A percentile compares a stretch with the other conserved stretches of the same genome.
Evolutionary conservation across 2,329 filamentous ascomycete species (phyloP).

Genomic region (Fusarium secorum): DNA sequence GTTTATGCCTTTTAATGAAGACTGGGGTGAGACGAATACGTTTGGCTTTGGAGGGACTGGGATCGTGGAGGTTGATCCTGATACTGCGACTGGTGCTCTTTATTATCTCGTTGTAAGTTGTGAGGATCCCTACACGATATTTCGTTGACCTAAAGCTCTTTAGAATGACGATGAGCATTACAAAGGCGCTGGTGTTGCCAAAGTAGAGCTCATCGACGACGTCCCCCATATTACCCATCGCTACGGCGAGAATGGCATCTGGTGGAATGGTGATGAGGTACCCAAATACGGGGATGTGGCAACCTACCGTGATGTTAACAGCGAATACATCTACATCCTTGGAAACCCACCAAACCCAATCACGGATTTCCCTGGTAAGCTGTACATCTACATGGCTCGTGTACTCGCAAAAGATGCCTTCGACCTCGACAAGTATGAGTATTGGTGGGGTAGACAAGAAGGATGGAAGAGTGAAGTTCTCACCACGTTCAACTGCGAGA

Average conservation of each 20-base stretch:
- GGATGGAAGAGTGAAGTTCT: conserved; percentile 49
- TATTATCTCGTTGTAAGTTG: conserved; percentile 49
- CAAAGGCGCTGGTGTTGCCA: conserved; percentile 48
- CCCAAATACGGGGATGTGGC: conserved; percentile 51
- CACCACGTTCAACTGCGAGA: conserved; percentile 45
- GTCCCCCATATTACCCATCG: conserved; percentile 48
- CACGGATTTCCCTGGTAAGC: conserved; percentile 33
- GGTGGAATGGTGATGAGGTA: conserved; percentile 46
- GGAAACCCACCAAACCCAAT: conserved; percentile 49
- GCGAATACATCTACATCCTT: conserved; percentile 50
- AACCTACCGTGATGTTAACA: conserved; percentile 49
- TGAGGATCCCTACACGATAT: accelerated
- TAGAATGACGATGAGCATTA: conserved; percentile 47
- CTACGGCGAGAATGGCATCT: conserved; percentile 39
- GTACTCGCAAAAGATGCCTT: conserved; percentile 48
- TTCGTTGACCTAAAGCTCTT: accelerated
- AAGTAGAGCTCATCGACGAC: conserved; percentile 45
- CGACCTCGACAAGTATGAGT: conserved; percentile 49
- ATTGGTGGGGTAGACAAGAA: conserved; percentile 50
- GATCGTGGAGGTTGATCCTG: conserved; percentile 47
- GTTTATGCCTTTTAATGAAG: conserved; percentile 48
- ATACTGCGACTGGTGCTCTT: conserved; percentile 42
- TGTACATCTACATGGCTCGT: conserved; percentile 49
- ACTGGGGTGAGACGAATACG: conserved; percentile 48
- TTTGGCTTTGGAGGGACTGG: conserved; percentile 52